Evolutionary conservation across 352 stramenopile species (phyloP), one percentile per base, ranked within the genome.

Genomic region (Globisporangium alternatum): DNA sequence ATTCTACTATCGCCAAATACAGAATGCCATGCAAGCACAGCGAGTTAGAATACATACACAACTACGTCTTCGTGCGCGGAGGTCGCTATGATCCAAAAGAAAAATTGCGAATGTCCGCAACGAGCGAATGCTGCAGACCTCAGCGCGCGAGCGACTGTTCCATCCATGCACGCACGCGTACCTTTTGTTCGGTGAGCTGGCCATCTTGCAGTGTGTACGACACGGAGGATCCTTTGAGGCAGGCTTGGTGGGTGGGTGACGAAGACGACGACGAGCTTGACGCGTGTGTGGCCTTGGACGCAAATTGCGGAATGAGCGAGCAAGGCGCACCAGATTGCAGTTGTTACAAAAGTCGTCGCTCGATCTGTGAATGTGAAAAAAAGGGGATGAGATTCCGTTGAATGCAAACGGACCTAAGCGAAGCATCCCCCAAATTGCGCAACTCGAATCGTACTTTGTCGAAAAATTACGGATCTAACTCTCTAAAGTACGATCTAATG

Each of bases 171-270:
- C 25, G 48, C 48, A 25, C 2, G 12, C 30, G 64, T 37, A 77
- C 70, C 66, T 69, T 47, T 77, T 77, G 53, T 57, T 62, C 19
- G 61, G 68, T 19, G 72, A 70, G 21, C 30, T 69, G 44, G 70
- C 21, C 70, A 77, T 77, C 33, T 17, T 66, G 22, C 48, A 55
- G 22, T 0, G 25, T 17, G 48, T 17, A 0, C 10, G 37, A 43
- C 37, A 17, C 10, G 37, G 8, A 43, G 37, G 37, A 43, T 43
- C 37, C 2, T 39, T 39, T 39, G 33, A 5, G 3, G 6, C 12
- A 15, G n/a, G 44, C n/a, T 49, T 49, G 44, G 28, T 33, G 47
- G n/a, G 45, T 49, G 19, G 44, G 44, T 30, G n/a, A 51, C 47
- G 45, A 10, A 43, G 37, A 43, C 25, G 2, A 28, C 25, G 25